phyloP scores from a whole-genome alignment of 352 stramenopile genomes.

The Phytophthora sp. region DNA sequence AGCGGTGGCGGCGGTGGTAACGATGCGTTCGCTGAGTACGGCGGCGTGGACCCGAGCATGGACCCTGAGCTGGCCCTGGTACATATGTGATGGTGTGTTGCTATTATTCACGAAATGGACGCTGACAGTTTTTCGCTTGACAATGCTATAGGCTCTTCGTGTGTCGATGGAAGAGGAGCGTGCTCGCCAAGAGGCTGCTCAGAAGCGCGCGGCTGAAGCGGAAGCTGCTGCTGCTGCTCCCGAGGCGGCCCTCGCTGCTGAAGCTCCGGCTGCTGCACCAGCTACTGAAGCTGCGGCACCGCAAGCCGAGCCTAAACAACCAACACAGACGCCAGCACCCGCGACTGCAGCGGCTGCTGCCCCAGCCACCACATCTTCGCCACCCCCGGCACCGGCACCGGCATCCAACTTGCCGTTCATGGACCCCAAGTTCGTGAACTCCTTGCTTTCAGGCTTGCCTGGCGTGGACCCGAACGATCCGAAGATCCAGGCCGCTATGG shows the following conservation, averaged over 20 bases:
- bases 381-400: constrained; percentile 73
- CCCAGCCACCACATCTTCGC: constrained; percentile 29
- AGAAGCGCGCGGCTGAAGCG: constrained; percentile 90
- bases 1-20: constrained; percentile 40
- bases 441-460: constrained; percentile 85
- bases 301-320: constrained; percentile 41
- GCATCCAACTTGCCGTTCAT: constrained; percentile 89
- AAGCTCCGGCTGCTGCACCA: constrained; percentile 46
- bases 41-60: constrained; percentile 98
- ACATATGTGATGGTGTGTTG: constrained; percentile 11
- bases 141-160: constrained; percentile 79
- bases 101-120: neutral
- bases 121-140: constrained; percentile 15
- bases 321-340: constrained; percentile 35
- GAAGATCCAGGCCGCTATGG: constrained; percentile 92
- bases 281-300: constrained; percentile 36
- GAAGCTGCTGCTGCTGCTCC: constrained; percentile 69
- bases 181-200: constrained; percentile 93
- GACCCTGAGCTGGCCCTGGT: constrained; percentile 99
- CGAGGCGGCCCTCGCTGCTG: constrained; percentile 34
- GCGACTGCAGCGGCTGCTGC: constrained; percentile 20
- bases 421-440: constrained; percentile 91
- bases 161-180: constrained; percentile 99
- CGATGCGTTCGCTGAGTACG: constrained; percentile 93
- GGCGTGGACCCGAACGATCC: constrained; percentile 93